Evolutionary conservation across 768 basidiomycete species (phyloP).

Genomic region (Phanerochaete carnosa): DNA sequence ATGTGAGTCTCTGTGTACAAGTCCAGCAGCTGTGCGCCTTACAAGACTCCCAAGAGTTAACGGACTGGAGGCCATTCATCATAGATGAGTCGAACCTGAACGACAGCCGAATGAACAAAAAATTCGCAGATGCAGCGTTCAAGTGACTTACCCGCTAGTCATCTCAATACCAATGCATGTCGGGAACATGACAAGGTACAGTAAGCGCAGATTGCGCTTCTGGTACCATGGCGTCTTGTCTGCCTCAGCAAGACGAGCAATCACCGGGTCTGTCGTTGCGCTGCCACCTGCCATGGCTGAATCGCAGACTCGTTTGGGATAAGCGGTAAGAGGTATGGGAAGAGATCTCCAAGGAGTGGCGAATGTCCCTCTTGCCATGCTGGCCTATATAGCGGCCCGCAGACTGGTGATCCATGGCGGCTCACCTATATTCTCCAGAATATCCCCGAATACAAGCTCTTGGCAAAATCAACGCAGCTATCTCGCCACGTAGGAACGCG

Average conservation of each 20-base stretch:
- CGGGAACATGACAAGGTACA: constrained; percentile 58
- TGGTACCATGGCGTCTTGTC: constrained; percentile 60
- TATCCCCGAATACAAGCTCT: constrained; percentile 8
- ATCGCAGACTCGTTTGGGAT: not conserved
- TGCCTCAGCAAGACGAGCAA: constrained; percentile 24
- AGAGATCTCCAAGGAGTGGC: not conserved
- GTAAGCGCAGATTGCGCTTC: constrained; percentile 53
- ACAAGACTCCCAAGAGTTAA: constrained; percentile 56
- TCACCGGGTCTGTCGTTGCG: constrained; percentile 6
- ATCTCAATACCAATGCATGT: constrained; percentile 62
- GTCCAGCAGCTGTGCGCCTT: constrained; percentile 7
- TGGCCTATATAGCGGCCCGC: not conserved
- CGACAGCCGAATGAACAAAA: not conserved
- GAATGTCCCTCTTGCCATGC: not conserved
- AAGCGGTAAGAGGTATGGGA: not conserved
- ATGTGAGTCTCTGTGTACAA: not conserved
- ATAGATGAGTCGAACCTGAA: constrained; percentile 56
- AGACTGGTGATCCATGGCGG: not conserved
- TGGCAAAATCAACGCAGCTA: constrained; percentile 3
- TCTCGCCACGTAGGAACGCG: not conserved
- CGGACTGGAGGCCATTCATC: constrained; percentile 61
- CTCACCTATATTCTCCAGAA: constrained; percentile 6
- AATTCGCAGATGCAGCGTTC: not conserved
- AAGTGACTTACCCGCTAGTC: constrained; percentile 47
- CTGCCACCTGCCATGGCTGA: constrained; percentile 8